Conservation (phyloP, 169 alveolate genomes). For the Plasmodium adleri region DNA sequence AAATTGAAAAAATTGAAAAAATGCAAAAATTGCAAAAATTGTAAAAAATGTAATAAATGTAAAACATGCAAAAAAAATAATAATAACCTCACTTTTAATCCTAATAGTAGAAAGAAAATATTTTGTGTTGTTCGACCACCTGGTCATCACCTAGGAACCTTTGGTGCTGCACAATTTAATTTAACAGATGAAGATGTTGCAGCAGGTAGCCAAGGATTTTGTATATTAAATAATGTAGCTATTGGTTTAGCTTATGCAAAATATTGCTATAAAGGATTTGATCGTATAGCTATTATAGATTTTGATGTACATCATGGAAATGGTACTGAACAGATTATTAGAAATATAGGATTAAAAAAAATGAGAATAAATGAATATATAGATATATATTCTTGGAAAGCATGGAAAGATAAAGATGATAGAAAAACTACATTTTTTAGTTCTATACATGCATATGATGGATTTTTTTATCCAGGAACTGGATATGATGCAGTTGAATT, state of each 20-base stretch:
- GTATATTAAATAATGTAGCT: conserved; percentile 97
- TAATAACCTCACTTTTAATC: no score
- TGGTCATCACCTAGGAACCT: conserved; percentile 98
- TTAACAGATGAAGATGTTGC: conserved; percentile 85
- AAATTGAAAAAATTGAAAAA: no score
- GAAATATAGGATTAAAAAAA: conserved; percentile 86
- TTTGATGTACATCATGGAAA: conserved; percentile 99
- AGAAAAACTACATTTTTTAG: conserved; percentile 93
- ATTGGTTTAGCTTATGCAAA: conserved; percentile 98
- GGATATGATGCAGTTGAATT: conserved; percentile 85
- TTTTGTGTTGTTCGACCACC: conserved; percentile 96
- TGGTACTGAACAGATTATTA: conserved; percentile 98
- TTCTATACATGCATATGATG: conserved; percentile 95
- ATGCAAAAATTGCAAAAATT: no score
- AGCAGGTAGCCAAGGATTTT: conserved; percentile 97
- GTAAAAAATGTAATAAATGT: no score
- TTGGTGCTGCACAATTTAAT: conserved; percentile 93
- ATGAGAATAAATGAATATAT: conserved; percentile 75
- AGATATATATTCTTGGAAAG: conserved; percentile 85
- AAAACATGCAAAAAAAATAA: no score
- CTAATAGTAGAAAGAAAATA: conserved; percentile 48
- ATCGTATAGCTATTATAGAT: conserved; percentile 97
- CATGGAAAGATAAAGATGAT: conserved; percentile 91
- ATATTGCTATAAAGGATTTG: conserved; percentile 89
- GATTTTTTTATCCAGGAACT: conserved; percentile 96